These are phyloP conservation scores for Wickerhamomyces bisporus DNA, from an alignment of 805 yeast genomes.

Conservation along the genomic window DNA sequence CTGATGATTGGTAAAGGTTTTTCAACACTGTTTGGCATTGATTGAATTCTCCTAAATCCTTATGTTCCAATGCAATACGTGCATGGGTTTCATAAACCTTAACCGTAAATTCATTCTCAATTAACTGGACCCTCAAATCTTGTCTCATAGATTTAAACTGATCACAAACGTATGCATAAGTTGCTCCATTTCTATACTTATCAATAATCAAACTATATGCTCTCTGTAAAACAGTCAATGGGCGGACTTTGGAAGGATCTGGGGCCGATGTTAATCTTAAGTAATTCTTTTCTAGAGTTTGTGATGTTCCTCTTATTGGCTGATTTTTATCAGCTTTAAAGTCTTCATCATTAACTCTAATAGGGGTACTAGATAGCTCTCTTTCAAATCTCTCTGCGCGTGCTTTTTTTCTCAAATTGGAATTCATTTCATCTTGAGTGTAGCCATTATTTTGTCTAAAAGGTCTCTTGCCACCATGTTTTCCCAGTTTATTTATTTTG, in stretches of 20 bases:
- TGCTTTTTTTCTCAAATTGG: slow-evolving; percentile 25
- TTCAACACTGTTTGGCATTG: slow-evolving; percentile 86
- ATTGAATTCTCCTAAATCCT: slow-evolving; percentile 90
- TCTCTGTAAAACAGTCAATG: slow-evolving; percentile 52
- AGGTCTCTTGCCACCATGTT: not conserved
- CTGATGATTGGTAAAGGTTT: slow-evolving; percentile 46
- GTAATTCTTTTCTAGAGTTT: slow-evolving; percentile 68
- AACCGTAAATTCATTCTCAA: slow-evolving; percentile 71
- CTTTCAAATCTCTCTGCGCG: slow-evolving; percentile 33
- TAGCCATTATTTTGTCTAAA: not conserved
- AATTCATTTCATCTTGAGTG: slow-evolving; percentile 15
- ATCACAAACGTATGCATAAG: slow-evolving; percentile 76
- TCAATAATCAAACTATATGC: slow-evolving; percentile 49
- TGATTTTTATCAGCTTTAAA: slow-evolving; percentile 28
- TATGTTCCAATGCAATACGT: slow-evolving; percentile 74
- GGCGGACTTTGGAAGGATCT: slow-evolving; percentile 78
- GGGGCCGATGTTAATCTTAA: slow-evolving; percentile 88
- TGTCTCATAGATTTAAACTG: slow-evolving; percentile 92
- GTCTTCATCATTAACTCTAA: slow-evolving; percentile 24
- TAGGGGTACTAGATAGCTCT: slow-evolving; percentile 11
- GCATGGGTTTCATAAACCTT: slow-evolving; percentile 83
- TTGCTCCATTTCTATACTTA: slow-evolving; percentile 44
- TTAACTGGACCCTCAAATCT: slow-evolving; percentile 88
- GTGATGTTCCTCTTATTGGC: slow-evolving; percentile 58
- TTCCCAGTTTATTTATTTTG: not conserved